phyloP scores from a whole-genome alignment of 2,329 filamentous ascomycete genomes.

The Pseudogymnoascus sp. region DNA sequence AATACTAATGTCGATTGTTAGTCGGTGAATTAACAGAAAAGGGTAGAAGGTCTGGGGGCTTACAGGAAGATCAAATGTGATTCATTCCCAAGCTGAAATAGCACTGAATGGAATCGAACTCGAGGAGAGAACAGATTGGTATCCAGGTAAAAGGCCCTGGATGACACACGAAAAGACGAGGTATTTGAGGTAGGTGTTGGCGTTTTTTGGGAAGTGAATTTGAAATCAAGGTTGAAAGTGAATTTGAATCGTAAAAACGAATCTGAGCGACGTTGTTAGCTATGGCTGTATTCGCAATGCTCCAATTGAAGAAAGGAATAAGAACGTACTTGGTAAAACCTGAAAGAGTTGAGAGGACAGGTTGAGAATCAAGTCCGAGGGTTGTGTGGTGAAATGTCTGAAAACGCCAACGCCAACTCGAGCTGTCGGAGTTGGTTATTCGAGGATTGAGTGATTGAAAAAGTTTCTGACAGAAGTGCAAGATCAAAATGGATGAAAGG shows the following conservation, averaged over 20 bases:
- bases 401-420: background rate
- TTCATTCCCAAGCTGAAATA: background rate
- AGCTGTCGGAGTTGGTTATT: background rate
- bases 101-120: background rate
- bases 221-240: background rate
- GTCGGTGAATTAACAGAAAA: background rate
- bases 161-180: background rate
- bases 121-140: background rate
- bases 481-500: background rate
- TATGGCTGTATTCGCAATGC: background rate
- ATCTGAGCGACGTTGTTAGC: background rate
- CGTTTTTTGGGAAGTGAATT: background rate
- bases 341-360: background rate
- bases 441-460: background rate
- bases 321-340: background rate
- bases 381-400: background rate
- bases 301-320: background rate
- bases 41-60: background rate
- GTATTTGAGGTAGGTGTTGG: background rate
- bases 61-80: background rate
- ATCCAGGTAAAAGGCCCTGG: background rate
- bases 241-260: background rate
- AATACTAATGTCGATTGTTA: background rate
- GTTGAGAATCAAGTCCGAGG: background rate
- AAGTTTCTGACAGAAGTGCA: background rate